Evolutionary conservation across 2,329 filamentous ascomycete species (phyloP).

Genomic region (Venturia effusa): DNA sequence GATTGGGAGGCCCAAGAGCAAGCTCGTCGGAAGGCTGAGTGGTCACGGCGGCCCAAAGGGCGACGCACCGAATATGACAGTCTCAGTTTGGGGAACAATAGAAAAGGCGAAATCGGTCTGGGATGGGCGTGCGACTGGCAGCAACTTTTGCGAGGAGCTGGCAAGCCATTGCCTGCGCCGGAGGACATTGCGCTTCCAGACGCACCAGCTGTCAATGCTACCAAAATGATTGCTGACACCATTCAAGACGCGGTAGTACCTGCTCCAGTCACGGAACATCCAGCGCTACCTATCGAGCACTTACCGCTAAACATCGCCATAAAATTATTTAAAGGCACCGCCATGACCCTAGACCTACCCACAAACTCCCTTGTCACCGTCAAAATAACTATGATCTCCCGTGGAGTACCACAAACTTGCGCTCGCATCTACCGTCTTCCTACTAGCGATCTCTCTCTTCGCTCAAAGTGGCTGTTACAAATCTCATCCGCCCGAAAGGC

Average conservation of each 20-base stretch:
- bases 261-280: not conserved
- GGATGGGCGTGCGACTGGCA: slow-evolving; percentile 83
- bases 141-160: slow-evolving; percentile 17
- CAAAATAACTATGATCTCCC: slow-evolving; percentile 53
- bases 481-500: not conserved
- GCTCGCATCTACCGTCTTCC: slow-evolving; percentile 84
- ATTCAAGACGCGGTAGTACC: not conserved
- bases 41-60: slow-evolving; percentile 70
- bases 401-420: slow-evolving; percentile 60
- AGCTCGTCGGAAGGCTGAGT: slow-evolving; percentile 47
- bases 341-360: not conserved
- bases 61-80: slow-evolving; percentile 68
- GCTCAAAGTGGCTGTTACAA: slow-evolving; percentile 58
- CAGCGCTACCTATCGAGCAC: not conserved
- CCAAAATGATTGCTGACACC: not conserved
- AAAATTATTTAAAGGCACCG: not conserved
- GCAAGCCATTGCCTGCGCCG: not conserved
- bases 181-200: not conserved
- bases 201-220: not conserved
- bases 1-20: slow-evolving; percentile 65
- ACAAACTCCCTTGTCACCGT: slow-evolving; percentile 43
- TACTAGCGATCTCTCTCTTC: slow-evolving; percentile 40
- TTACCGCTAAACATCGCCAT: slow-evolving; percentile 13
- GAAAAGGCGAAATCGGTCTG: slow-evolving; percentile 71
- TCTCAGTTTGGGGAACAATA: slow-evolving; percentile 60